Base-by-base conservation (phyloP, 331 rosid genomes). In the Ulmus americana region DNA sequence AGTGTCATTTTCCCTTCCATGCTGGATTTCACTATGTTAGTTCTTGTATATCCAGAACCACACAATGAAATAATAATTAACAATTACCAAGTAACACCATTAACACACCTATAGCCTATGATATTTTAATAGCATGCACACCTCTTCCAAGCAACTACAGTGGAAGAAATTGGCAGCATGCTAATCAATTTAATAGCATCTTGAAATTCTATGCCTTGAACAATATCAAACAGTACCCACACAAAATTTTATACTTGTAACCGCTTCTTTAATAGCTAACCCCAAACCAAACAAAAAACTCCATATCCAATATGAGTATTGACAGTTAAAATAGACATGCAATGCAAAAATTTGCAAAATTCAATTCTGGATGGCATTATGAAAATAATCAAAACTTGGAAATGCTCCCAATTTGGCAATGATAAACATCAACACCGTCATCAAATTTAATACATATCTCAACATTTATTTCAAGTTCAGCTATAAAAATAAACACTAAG, bases 191-290 rank as follows among this genome's bases (percentile, higher is more conserved):
- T 90, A 64, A 89, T 78, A 65, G 97, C 94, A 85, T 89, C 95
- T 78, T 84, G 80, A 76, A 86, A 92, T 79, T 78, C 86, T 69
- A 92, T 89, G 80, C 89, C 86, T 15, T 95, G 98, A 74, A 92
- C 97, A 76, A 92, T 88, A 83, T 92, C 98, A 85, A 92, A 92
- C 79, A 92, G 79, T 63, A 92, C 98, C 98, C 89, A 77, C 81
- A 77, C 64, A 81, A 77, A 68, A 80, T n/a, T n/a, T 56, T 45
- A 13, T 56, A 50, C 57, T 61, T 73, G 45, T 45, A 48, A 53
- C 72, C 57, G 55, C 55, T 63, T 8, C 68, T 65, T 69, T 61
- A 69, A 67, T 41, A 28, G 45, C 61, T 55, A 35, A 67, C 5
- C 41, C 64, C 68, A 78, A 71, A 64, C 57, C 59, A 47, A 79